Percentiles rank a stretch among this genome's conserved stretches.
Evolutionary conservation across 2,329 filamentous ascomycete genomes (phyloP).

Genomic region (Chlorencoelia australis): DNA sequence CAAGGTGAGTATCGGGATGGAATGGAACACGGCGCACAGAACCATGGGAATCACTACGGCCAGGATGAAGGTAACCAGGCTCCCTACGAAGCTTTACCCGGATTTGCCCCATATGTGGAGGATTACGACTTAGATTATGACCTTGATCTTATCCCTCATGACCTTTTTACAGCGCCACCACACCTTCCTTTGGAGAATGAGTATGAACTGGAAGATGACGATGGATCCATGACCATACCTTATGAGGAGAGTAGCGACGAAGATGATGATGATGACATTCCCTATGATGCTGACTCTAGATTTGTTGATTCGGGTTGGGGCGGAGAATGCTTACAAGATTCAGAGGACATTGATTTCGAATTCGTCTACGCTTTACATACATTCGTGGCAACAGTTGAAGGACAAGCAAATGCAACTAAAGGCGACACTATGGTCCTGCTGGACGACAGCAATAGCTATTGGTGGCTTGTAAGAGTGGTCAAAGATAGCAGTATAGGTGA

Average conservation of each 20-base stretch:
- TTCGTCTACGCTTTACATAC: constrained; percentile 98
- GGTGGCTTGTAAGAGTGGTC: constrained; percentile 96
- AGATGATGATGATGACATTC: constrained; percentile 53
- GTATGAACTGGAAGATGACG: constrained; percentile 22
- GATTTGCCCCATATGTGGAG: constrained; percentile 5
- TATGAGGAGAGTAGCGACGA: constrained; percentile 36
- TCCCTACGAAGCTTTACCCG: constrained; percentile 1
- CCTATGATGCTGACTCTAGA: constrained; percentile 40
- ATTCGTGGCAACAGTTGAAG: constrained; percentile 94
- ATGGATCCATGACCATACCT: constrained; percentile 10
- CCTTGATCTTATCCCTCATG: constrained; percentile 10
- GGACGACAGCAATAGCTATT: constrained; percentile 98
- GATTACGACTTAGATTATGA: constrained; percentile 14
- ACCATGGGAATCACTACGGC: too few species aligned
- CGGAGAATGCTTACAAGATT: constrained; percentile 75
- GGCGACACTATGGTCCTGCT: constrained; percentile 97
- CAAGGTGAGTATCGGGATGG: constrained; percentile 37
- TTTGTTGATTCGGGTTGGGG: constrained; percentile 66
- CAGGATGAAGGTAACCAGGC: constrained; percentile 31
- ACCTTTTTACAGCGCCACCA: neutral
- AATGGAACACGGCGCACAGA: too few species aligned
- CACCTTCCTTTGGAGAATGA: neutral
- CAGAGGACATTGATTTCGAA: constrained; percentile 99
- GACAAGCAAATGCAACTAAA: constrained; percentile 95
- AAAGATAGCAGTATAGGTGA: constrained; percentile 90